Evolutionary conservation across 148 eudicot genomes (phyloP).

Genomic region (Rheum nobile): DNA sequence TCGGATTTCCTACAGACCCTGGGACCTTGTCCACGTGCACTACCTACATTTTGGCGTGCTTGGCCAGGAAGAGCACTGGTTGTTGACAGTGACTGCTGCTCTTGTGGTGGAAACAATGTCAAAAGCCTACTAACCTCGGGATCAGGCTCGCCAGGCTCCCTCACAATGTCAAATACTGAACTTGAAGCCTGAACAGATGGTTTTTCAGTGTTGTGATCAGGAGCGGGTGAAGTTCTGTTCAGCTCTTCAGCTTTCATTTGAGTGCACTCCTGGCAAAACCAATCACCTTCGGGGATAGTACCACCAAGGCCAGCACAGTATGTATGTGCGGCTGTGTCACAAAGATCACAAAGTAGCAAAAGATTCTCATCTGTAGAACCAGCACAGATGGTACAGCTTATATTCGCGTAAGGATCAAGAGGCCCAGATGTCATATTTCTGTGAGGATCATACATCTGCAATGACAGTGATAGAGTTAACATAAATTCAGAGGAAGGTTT

Average conservation of each 20-base stretch:
- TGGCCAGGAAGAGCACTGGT: slow-evolving; percentile 10
- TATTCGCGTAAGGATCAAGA: slow-evolving; percentile 42
- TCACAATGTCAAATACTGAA: slow-evolving; percentile 49
- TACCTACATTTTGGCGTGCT: slow-evolving; percentile 4
- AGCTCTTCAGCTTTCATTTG: slow-evolving; percentile 43
- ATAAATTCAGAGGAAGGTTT: neutral
- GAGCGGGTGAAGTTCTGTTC: slow-evolving; percentile 18
- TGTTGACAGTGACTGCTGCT: slow-evolving; percentile 13
- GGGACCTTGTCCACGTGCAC: slow-evolving; percentile 9
- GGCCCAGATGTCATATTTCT: slow-evolving; percentile 36
- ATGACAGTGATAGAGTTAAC: slow-evolving; percentile 1
- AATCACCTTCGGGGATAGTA: slow-evolving; percentile 86
- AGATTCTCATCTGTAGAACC: slow-evolving; percentile 44
- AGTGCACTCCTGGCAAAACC: slow-evolving; percentile 77
- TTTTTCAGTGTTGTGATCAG: neutral
- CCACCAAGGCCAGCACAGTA: slow-evolving; percentile 80
- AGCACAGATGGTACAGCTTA: slow-evolving; percentile 45
- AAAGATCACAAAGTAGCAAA: slow-evolving; percentile 76
- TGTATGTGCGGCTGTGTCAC: slow-evolving; percentile 69
- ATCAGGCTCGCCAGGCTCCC: slow-evolving; percentile 21
- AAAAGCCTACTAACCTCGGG: slow-evolving; percentile 26
- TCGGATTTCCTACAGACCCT: slow-evolving; percentile 2
- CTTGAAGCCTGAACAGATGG: slow-evolving; percentile 18
- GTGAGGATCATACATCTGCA: slow-evolving; percentile 43
- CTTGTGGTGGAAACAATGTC: slow-evolving; percentile 11